These are phyloP conservation scores for Hanseniaspora pseudoguilliermondii DNA, from an alignment of 805 yeast genomes.

Conservation along the genomic window DNA sequence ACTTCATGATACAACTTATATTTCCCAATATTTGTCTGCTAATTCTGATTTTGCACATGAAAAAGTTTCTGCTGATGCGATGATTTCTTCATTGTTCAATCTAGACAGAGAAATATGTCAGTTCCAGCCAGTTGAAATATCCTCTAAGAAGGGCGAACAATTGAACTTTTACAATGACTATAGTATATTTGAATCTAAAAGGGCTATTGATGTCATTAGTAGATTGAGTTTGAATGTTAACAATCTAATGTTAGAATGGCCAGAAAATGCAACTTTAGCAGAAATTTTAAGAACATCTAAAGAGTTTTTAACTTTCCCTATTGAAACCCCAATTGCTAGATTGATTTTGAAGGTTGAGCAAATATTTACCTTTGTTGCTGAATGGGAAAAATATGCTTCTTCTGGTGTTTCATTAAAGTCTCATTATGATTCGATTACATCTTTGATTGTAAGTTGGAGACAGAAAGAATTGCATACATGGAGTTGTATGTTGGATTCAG, in stretches of 20 bases:
- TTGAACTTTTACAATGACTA: constrained; percentile 56
- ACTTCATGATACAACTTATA: constrained; percentile 20
- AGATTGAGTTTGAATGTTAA: constrained; percentile 35
- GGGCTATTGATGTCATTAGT: constrained; percentile 40
- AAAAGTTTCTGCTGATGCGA: constrained; percentile 17
- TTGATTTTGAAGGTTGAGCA: constrained; percentile 75
- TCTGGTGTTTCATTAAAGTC: constrained; percentile 51
- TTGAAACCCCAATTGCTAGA: constrained; percentile 61
- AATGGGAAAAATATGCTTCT: constrained; percentile 91
- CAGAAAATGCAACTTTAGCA: constrained; percentile 82
- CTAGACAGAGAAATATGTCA: constrained; percentile 27
- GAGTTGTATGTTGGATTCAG: constrained; percentile 60
- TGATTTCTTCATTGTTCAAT: constrained; percentile 29
- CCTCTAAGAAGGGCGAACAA: background rate
- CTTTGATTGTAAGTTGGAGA: constrained; percentile 81
- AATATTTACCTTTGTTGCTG: constrained; percentile 64
- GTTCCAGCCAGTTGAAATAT: constrained; percentile 19
- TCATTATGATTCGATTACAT: constrained; percentile 46
- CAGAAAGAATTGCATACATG: constrained; percentile 74
- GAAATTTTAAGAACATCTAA: constrained; percentile 49
- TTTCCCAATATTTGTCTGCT: constrained; percentile 15
- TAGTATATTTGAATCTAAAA: constrained; percentile 45
- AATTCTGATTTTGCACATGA: background rate
- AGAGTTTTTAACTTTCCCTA: constrained; percentile 53
- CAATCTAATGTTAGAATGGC: constrained; percentile 58